A percentile compares a stretch with the other conserved stretches of the same genome.
phyloP scores from a whole-genome alignment of 108 stramenopile genomes.

The Fistulifera pelliculosa region DNA sequence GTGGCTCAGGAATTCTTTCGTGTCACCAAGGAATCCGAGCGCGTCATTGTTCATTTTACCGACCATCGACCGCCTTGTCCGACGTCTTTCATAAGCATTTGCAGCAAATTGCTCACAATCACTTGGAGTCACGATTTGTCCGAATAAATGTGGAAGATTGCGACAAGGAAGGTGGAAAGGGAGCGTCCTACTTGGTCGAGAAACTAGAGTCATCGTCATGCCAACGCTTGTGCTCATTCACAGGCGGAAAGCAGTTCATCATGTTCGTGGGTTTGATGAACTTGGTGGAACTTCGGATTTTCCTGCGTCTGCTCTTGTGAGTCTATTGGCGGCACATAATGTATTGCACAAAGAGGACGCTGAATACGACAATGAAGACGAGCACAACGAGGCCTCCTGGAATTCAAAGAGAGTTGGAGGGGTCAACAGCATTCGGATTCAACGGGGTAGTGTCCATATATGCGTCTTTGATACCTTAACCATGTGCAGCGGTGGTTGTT shows the following conservation, averaged over 20 bases:
- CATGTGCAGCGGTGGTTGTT: too few relatives aligned
- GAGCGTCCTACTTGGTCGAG: slow-evolving; percentile 87
- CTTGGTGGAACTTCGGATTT: slow-evolving; percentile 93
- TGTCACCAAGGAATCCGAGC: slow-evolving; percentile 67
- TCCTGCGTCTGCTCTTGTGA: slow-evolving; percentile 70
- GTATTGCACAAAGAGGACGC: slow-evolving; percentile 8
- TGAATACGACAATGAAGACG: neutral
- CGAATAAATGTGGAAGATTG: slow-evolving; percentile 95
- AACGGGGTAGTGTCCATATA: too few relatives aligned
- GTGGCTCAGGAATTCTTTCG: slow-evolving; percentile 87
- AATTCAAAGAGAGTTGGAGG: too few relatives aligned
- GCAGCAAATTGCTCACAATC: slow-evolving; percentile 68
- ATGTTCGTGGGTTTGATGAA: slow-evolving; percentile 93
- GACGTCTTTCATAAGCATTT: slow-evolving; percentile 90
- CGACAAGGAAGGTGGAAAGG: slow-evolving; percentile 52
- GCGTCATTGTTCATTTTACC: slow-evolving; percentile 96
- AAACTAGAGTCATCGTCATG: slow-evolving; percentile 88
- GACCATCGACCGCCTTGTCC: slow-evolving; percentile 84
- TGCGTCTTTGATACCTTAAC: too few relatives aligned
- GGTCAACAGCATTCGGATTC: too few relatives aligned
- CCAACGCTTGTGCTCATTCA: slow-evolving; percentile 92
- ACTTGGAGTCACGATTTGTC: slow-evolving; percentile 92
- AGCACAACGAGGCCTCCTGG: too few relatives aligned
- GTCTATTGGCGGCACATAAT: slow-evolving; percentile 58
- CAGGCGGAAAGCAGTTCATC: slow-evolving; percentile 89